Evolutionary conservation across 768 basidiomycete genomes (phyloP).

Genomic region (Phanerodontia chrysosporium): DNA sequence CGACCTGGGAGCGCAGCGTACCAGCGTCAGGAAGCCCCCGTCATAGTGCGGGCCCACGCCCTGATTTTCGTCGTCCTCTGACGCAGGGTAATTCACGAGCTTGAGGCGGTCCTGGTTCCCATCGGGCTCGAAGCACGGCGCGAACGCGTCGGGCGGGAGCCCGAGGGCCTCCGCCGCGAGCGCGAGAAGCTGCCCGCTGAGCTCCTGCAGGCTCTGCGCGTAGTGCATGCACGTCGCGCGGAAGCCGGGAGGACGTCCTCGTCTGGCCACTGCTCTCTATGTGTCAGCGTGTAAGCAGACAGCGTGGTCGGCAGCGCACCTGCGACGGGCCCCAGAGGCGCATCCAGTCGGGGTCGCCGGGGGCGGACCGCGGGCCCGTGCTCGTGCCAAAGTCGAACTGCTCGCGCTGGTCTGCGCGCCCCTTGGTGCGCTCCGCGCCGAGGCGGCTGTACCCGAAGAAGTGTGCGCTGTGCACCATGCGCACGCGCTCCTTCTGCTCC

Average conservation of each 20-base stretch:
- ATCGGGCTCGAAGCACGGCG: conserved; percentile 53
- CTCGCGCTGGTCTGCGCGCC: conserved; percentile 71
- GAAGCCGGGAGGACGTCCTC: conserved; percentile 73
- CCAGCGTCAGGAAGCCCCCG: conserved; percentile 78
- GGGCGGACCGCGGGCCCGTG: conserved; percentile 47
- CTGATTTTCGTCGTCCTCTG: conserved; percentile 47
- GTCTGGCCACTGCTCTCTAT: conserved; percentile 75
- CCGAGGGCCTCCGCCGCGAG: conserved; percentile 69
- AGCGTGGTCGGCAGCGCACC: too few relatives aligned
- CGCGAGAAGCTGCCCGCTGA: conserved; percentile 57
- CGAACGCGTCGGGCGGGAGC: conserved; percentile 54
- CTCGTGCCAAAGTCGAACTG: conserved; percentile 80
- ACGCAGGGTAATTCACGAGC: conserved; percentile 75
- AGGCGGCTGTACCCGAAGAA: conserved; percentile 76
- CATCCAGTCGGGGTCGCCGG: conserved; percentile 61
- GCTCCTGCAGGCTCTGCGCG: conserved; percentile 51
- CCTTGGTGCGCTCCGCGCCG: conserved; percentile 73
- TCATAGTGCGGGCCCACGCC: conserved; percentile 87
- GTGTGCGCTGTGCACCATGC: conserved; percentile 71
- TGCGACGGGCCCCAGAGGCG: conserved; percentile 73
- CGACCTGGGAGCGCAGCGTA: conserved; percentile 25
- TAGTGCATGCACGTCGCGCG: conserved; percentile 51
- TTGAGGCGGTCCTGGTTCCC: conserved; percentile 70
- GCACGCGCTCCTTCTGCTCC: conserved; percentile 65
- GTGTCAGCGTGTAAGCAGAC: too few relatives aligned